Percentiles rank a stretch among this genome's conserved stretches.
Evolutionary conservation across 371 early-diverging fungal genomes (phyloP).

Genomic region (Mucor piriformis): DNA sequence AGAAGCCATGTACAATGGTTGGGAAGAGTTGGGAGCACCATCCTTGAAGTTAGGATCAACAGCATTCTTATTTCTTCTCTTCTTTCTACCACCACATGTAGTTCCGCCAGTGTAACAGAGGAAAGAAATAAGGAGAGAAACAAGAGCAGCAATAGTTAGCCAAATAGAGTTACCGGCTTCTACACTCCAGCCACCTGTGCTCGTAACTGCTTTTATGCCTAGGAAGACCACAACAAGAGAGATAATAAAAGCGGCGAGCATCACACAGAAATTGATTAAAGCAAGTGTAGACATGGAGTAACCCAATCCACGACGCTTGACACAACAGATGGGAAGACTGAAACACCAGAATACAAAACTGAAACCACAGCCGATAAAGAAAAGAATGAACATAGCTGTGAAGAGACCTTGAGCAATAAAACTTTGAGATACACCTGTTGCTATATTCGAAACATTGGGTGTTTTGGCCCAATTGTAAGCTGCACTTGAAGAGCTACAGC

Average conservation of each 20-base stretch:
- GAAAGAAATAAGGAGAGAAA: slow-evolving; percentile 23
- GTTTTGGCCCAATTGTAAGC: slow-evolving; percentile 48
- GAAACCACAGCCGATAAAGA: slow-evolving; percentile 35
- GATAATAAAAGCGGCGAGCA: slow-evolving; percentile 33
- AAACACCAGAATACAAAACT: slow-evolving; percentile 41
- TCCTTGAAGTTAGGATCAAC: slow-evolving; percentile 5
- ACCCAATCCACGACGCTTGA: slow-evolving; percentile 24
- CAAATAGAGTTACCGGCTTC: slow-evolving; percentile 39
- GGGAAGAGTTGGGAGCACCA: background rate
- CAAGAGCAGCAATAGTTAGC: slow-evolving; percentile 35
- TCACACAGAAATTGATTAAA: slow-evolving; percentile 38
- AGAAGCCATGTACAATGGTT: slow-evolving; percentile 10
- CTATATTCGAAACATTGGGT: slow-evolving; percentile 26
- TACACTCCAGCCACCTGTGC: slow-evolving; percentile 26
- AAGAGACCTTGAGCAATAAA: slow-evolving; percentile 21
- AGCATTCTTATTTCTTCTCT: background rate
- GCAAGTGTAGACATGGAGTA: slow-evolving; percentile 29
- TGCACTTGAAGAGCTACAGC: slow-evolving; percentile 19
- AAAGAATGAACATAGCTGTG: slow-evolving; percentile 38
- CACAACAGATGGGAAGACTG: slow-evolving; percentile 36
- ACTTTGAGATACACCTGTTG: slow-evolving; percentile 20
- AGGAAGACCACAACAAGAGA: slow-evolving; percentile 27
- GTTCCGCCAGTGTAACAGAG: slow-evolving; percentile 13
- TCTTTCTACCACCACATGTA: background rate
- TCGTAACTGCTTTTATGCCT: slow-evolving; percentile 21